Percentiles rank a stretch among this genome's conserved stretches.
Conservation (phyloP, 768 basidiomycete genomes). For the Mycena floridula region DNA sequence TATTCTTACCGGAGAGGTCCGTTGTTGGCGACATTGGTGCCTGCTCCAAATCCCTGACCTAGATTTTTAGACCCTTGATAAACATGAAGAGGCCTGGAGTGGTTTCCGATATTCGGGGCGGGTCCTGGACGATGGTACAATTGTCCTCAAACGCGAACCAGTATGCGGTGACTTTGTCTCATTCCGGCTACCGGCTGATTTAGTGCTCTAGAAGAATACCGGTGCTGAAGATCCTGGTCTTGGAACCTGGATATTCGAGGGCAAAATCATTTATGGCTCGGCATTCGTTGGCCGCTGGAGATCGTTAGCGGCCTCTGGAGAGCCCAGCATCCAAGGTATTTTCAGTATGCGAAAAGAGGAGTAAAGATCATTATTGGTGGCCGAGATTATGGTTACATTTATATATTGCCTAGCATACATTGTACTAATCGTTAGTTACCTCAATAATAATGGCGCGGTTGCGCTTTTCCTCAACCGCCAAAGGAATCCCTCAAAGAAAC, state of each 20-base stretch:
- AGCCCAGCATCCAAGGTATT: conserved; percentile 38
- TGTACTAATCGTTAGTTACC: background rate
- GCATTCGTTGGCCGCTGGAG: conserved; percentile 53
- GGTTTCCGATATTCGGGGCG: conserved; percentile 56
- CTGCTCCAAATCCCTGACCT: background rate
- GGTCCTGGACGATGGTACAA: conserved; percentile 51
- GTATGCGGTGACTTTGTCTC: conserved; percentile 27
- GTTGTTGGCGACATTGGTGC: conserved; percentile 6
- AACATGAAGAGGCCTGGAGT: conserved; percentile 61
- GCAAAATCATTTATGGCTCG: conserved; percentile 39
- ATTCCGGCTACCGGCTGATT: conserved; percentile 5
- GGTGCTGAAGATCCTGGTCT: conserved; percentile 27
- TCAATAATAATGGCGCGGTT: background rate
- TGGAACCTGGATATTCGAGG: conserved; percentile 55
- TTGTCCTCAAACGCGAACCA: conserved; percentile 56
- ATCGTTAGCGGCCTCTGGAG: conserved; percentile 25
- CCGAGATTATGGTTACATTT: background rate
- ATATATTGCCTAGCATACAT: background rate
- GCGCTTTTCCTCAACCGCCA: too few relatives aligned
- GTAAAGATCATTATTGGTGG: background rate
- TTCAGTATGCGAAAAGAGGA: conserved; percentile 49
- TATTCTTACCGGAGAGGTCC: conserved; percentile 4
- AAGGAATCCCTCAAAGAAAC: too few relatives aligned
- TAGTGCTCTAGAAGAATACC: too few relatives aligned
- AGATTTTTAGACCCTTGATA: conserved; percentile 38